These are phyloP conservation scores for Sherardia arvensis DNA, from an alignment of 257 asterid genomes.

Conservation along the genomic window DNA sequence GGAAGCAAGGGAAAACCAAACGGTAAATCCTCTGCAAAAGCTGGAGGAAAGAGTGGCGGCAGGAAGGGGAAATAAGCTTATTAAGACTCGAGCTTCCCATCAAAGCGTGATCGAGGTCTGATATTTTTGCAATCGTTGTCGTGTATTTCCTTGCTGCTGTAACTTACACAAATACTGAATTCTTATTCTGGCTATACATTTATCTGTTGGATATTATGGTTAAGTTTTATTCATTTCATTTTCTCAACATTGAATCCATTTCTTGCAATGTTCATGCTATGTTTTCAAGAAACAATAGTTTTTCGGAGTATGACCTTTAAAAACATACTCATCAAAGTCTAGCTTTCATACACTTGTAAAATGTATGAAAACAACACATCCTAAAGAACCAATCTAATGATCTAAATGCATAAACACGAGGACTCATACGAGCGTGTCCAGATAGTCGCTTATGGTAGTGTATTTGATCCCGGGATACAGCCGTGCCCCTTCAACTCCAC, in stretches of 20 bases:
- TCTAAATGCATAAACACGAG: not conserved
- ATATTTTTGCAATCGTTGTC: not conserved
- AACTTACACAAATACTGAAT: no score
- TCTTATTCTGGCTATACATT: not conserved
- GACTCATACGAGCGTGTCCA: slow-evolving; percentile 41
- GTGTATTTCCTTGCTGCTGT: not conserved
- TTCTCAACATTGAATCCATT: not conserved
- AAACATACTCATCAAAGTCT: no score
- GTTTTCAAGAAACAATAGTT: no score
- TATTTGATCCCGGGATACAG: slow-evolving; percentile 61
- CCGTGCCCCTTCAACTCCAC: slow-evolving; percentile 60
- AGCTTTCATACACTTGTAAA: no score
- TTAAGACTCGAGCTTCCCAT: not conserved
- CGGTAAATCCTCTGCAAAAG: slow-evolving; percentile 41
- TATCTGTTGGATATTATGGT: not conserved
- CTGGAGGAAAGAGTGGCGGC: slow-evolving; percentile 9
- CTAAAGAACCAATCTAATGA: no score
- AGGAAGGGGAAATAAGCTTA: slow-evolving; percentile 6
- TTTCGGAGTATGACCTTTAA: not conserved
- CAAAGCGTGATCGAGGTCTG: not conserved
- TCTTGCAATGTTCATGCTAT: no score
- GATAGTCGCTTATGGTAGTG: slow-evolving; percentile 55
- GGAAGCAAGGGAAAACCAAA: slow-evolving; percentile 39
- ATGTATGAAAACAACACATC: no score
- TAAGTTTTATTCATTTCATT: not conserved